These are phyloP conservation scores for Neofusicoccum umdonicola DNA, from an alignment of 2,329 filamentous ascomycete species.

Conservation along the genomic window DNA sequence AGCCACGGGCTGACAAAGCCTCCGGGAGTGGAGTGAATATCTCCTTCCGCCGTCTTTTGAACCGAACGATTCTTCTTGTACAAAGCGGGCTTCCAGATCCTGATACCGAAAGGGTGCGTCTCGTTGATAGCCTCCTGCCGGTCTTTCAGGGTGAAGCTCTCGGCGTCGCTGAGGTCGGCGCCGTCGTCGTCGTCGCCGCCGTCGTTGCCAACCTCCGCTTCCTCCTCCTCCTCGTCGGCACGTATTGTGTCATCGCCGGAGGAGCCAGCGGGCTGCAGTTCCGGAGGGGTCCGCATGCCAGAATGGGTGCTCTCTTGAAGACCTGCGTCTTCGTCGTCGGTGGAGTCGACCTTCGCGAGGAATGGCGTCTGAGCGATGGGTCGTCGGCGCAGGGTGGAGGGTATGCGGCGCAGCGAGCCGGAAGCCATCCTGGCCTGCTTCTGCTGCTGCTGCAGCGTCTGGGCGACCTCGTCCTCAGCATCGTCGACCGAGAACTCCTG, in stretches of 20 bases:
- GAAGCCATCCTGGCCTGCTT: constrained; percentile 31
- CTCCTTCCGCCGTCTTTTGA: constrained; percentile 90
- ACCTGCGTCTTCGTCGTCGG: constrained; percentile 30
- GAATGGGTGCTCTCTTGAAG: constrained; percentile 23
- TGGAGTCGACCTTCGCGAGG: constrained; percentile 48
- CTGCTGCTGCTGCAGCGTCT: constrained; percentile 51
- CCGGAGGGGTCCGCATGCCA: constrained; percentile 13
- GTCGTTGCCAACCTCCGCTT: constrained; percentile 51
- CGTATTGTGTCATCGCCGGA: constrained; percentile 41
- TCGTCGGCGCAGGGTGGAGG: constrained; percentile 52
- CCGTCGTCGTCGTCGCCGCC: constrained; percentile 67
- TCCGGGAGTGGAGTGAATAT: constrained; percentile 93
- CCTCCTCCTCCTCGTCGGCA: constrained; percentile 39
- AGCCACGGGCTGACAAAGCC: constrained; percentile 82
- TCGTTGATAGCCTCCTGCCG: constrained; percentile 97
- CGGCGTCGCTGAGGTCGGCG: constrained; percentile 78
- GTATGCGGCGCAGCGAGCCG: constrained; percentile 47
- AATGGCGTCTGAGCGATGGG: constrained; percentile 45
- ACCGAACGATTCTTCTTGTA: constrained; percentile 98
- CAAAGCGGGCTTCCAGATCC: constrained; percentile 96
- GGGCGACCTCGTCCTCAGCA: constrained; percentile 74
- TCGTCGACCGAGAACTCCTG: constrained; percentile 91
- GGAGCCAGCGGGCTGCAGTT: constrained; percentile 27
- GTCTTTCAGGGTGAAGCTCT: constrained; percentile 97
- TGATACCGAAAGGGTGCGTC: constrained; percentile 97